Evolutionary conservation across 352 stramenopile genomes (phyloP), one percentile per base, ranked within the genome.

Genomic region (Phytophthora gonapodyides): DNA sequence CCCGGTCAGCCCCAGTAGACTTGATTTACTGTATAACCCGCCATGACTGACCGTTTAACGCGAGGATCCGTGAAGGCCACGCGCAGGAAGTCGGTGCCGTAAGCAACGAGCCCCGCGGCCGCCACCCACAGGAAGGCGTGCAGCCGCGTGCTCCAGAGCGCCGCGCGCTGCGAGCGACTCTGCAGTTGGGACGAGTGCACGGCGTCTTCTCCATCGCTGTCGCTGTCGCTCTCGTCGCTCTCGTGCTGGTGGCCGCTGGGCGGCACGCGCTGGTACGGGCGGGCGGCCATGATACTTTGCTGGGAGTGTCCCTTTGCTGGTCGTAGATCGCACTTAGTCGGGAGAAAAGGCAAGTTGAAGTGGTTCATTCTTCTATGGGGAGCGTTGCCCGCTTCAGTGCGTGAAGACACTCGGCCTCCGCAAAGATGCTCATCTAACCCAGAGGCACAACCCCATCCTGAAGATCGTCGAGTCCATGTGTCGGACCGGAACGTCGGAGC

Each of bases 61-160:
- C 78, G 80, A 1, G 71, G 37, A 38, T 93, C 84, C 8, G 73
- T 76, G 57, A 87, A 87, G 10, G 90, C 76, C 42, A 93, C 79
- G 35, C 76, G 62, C 47, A 92, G 79, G 31, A 94, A 87, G 56
- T 93, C 82, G 50, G 86, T 77, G 33, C 72, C 81, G 56, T 90
- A 92, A 13, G 71, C 73, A 8, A 86, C 67, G 8, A 69, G 64
- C 10, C 56, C 76, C 0, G 86, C 80, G 8, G 70, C 60, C 16
- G 84, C 54, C 56, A 95, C 59, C 86, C 86, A 95, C 35, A 95
- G 59, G 21, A 88, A 67, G 38, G 86, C 86, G 49, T 93, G 80
- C 30, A 95, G 53, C 49, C 87, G 84, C 42, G 73, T 92, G 69
- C 82, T 94, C 72, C 82, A 86, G 11, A 64, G 53, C 9, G 80